Percentiles rank a stretch among this genome's conserved stretches.
Evolutionary conservation across 202 grass and related monocot species (phyloP).

Genomic region (Setaria italica): DNA sequence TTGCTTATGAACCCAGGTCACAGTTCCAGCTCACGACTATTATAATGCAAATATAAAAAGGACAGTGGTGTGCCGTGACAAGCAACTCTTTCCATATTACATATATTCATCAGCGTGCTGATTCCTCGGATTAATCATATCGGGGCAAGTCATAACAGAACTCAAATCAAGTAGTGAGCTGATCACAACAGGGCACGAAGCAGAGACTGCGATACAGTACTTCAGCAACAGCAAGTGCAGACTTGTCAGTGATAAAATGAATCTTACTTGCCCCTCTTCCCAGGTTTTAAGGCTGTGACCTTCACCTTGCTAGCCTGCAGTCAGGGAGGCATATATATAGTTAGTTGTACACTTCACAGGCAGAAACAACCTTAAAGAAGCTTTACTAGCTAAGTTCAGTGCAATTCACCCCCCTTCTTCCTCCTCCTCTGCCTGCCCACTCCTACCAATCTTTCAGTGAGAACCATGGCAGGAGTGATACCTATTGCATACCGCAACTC

Average conservation of each 20-base stretch:
- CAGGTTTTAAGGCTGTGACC: background rate
- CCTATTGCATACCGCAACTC: constrained; percentile 59
- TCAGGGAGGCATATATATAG: background rate
- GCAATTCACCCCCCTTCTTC: background rate
- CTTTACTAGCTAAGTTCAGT: background rate
- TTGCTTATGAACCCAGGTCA: background rate
- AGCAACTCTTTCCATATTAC: background rate
- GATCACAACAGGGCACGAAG: constrained; percentile 15
- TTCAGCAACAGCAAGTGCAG: background rate
- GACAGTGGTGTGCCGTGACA: background rate
- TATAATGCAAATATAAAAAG: background rate
- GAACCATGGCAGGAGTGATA: constrained; percentile 43
- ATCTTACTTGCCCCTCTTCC: background rate
- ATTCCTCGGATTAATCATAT: constrained; percentile 9
- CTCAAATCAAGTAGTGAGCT: background rate
- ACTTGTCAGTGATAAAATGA: background rate
- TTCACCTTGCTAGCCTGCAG: background rate
- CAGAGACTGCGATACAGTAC: background rate
- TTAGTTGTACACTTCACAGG: background rate
- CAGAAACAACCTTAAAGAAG: background rate
- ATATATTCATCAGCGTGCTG: background rate
- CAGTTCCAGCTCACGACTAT: background rate
- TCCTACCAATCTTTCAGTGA: background rate
- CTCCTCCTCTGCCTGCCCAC: background rate
- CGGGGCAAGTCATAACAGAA: background rate